Evolutionary conservation across 805 yeast species (phyloP).

Genomic region (Clavispora santaluciae): DNA sequence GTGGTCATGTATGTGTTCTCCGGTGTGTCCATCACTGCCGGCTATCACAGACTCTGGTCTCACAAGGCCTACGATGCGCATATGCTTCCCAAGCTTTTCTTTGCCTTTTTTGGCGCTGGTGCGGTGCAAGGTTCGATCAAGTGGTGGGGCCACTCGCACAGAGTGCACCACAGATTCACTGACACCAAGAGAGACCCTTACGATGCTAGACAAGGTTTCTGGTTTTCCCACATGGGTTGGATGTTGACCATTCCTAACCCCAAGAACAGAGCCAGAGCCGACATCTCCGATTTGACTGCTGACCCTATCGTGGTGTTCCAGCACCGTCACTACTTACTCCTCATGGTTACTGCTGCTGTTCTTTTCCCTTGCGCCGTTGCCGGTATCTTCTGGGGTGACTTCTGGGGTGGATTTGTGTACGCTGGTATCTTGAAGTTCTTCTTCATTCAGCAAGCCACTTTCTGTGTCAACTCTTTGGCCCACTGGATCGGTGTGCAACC

Average conservation of each 20-base stretch:
- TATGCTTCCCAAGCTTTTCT: slow-evolving; percentile 56
- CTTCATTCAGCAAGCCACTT: slow-evolving; percentile 77
- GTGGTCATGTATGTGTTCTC: slow-evolving; percentile 50
- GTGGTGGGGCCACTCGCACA: slow-evolving; percentile 86
- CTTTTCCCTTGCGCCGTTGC: slow-evolving; percentile 52
- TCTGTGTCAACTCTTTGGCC: slow-evolving; percentile 81
- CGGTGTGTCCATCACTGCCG: slow-evolving; percentile 79
- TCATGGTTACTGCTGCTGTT: slow-evolving; percentile 59
- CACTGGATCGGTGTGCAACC: slow-evolving; percentile 87
- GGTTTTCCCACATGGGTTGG: slow-evolving; percentile 87
- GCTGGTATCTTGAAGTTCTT: slow-evolving; percentile 70
- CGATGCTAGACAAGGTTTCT: slow-evolving; percentile 78
- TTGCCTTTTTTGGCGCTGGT: slow-evolving; percentile 77
- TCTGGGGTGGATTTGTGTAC: slow-evolving; percentile 70
- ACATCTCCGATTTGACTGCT: slow-evolving; percentile 67
- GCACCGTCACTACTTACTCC: slow-evolving; percentile 66
- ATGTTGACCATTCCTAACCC: slow-evolving; percentile 79
- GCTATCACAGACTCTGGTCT: slow-evolving; percentile 77
- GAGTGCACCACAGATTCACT: slow-evolving; percentile 83
- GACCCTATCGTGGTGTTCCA: slow-evolving; percentile 80
- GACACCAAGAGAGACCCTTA: slow-evolving; percentile 82
- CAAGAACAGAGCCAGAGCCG: slow-evolving; percentile 75
- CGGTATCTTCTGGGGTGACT: slow-evolving; percentile 26
- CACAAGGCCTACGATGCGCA: slow-evolving; percentile 69
- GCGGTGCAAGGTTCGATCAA: slow-evolving; percentile 81